Percentiles rank a stretch among this genome's conserved stretches.
Conservation (phyloP, 2,329 filamentous ascomycete species). For the Aspergillus sp. region DNA sequence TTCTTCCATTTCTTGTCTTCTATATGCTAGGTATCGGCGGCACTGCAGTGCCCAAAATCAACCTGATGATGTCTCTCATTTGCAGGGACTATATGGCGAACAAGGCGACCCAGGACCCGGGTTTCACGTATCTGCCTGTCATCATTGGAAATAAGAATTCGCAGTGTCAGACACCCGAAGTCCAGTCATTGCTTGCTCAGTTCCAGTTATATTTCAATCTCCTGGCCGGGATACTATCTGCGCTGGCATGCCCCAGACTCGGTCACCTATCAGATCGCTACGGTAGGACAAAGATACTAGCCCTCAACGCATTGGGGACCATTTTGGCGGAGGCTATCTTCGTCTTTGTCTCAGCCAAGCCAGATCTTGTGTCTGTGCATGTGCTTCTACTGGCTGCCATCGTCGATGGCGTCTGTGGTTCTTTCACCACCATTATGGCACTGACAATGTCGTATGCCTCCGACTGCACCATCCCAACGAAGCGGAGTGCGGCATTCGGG, state of each 20-base stretch:
- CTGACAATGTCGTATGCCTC: constrained; percentile 83
- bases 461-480: constrained; percentile 80
- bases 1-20: constrained; percentile 76
- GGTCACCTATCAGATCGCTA: constrained; percentile 85
- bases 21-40: constrained; percentile 87
- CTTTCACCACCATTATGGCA: constrained; percentile 80
- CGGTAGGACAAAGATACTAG: constrained; percentile 74
- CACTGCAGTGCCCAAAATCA: constrained; percentile 80
- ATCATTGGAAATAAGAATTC: constrained; percentile 69
- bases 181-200: constrained; percentile 73
- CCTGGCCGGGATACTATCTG: constrained; percentile 73
- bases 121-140: constrained; percentile 63
- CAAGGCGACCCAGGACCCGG: constrained; percentile 59
- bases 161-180: constrained; percentile 76
- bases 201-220: constrained; percentile 78
- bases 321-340: constrained; percentile 73
- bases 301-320: constrained; percentile 72
- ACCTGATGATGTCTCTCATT: constrained; percentile 79
- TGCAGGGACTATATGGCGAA: constrained; percentile 82
- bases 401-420: constrained; percentile 82
- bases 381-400: constrained; percentile 76
- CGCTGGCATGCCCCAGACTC: constrained; percentile 77
- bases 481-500: constrained; percentile 79
- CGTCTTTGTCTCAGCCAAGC: constrained; percentile 74
- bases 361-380: constrained; percentile 71